These are phyloP conservation scores for Salix arbutifolia DNA, from an alignment of 345 rosid species.

Conservation along the genomic window DNA sequence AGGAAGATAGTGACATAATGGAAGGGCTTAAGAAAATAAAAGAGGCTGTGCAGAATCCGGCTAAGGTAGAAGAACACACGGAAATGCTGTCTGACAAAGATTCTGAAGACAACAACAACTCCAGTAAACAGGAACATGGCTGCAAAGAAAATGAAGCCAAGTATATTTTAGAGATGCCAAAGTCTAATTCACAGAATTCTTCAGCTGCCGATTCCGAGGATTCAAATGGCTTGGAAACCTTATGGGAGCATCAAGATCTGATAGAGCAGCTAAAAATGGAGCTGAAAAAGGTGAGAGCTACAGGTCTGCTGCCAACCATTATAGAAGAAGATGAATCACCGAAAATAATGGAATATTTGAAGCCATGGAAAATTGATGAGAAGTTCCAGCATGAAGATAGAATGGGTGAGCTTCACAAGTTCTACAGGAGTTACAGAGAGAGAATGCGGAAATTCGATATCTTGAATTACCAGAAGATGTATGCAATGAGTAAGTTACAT, in stretches of 20 bases:
- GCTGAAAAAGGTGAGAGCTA: constrained; percentile 76
- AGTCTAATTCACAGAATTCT: constrained; percentile 15
- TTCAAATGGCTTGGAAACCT: constrained; percentile 46
- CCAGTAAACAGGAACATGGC: constrained; percentile 8
- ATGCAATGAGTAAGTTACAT: constrained; percentile 67
- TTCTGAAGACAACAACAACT: constrained; percentile 3
- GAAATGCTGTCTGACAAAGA: constrained; percentile 9
- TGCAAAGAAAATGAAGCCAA: constrained; percentile 8
- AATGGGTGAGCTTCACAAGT: constrained; percentile 78
- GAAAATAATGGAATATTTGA: constrained; percentile 69
- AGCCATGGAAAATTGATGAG: constrained; percentile 90
- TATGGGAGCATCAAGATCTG: constrained; percentile 94
- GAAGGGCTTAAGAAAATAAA: constrained; percentile 31
- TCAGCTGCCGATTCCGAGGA: constrained; percentile 39
- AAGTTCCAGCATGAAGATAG: constrained; percentile 53
- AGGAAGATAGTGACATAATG: constrained; percentile 22
- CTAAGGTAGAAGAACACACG: neutral
- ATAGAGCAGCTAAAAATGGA: constrained; percentile 91
- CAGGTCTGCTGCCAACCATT: constrained; percentile 75
- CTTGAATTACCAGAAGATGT: constrained; percentile 88
- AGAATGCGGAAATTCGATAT: constrained; percentile 87
- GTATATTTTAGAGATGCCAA: neutral
- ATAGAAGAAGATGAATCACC: constrained; percentile 74
- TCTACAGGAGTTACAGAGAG: constrained; percentile 81
- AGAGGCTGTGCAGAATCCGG: constrained; percentile 21